Evolutionary conservation across 148 eudicot genomes (phyloP), one percentile per base, ranked within the genome.

Genomic region (Nyssa sinensis): DNA sequence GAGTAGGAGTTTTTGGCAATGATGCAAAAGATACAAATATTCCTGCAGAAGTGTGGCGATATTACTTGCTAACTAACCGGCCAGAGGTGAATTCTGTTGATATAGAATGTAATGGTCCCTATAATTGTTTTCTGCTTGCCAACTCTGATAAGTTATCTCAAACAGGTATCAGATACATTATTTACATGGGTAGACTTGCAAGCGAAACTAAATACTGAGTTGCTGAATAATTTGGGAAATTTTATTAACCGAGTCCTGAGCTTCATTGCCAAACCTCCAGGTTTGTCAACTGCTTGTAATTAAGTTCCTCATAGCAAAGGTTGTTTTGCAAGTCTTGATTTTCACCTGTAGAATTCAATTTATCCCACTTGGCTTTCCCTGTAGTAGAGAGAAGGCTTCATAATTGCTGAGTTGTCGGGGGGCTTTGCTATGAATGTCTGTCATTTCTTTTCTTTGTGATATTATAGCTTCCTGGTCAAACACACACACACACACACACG

Each of bases 1-100:
- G n/a, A n/a, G 79, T 93, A 29, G 97, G 97, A 74, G 91, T 93
- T 71, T 93, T 93, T 74, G 97, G 97, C n/a, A 93, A 90, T 84
- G 95, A 93, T 73, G 97, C 88, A 61, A 93, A 90, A 85, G 90
- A 90, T 68, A 90, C 97, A 60, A 79, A 75, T 64, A 90, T 93
- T 79, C 97, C 97, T 69, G 91, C 88, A 4, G 93, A 86, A 81
- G 95, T 93, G 33, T 93, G 97, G 97, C 80, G 97, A 82, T 93
- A 93, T 77, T 93, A 93, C 74, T 67, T 93, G 84, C 84, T 93
- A 62, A 86, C 90, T 21, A 93, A 93, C 82, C 83, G 97, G 78
- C 97, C 97, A 23, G 95, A 93, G 95, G 97, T 90, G 35, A 71
- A 71, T 25, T 21, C 16, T 27, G 79, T 66, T 58, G 17, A 71